Evolutionary conservation across 306 rosid genomes (phyloP), one percentile per base, ranked within the genome.

Genomic region (Pterocarpus macrocarpus): DNA sequence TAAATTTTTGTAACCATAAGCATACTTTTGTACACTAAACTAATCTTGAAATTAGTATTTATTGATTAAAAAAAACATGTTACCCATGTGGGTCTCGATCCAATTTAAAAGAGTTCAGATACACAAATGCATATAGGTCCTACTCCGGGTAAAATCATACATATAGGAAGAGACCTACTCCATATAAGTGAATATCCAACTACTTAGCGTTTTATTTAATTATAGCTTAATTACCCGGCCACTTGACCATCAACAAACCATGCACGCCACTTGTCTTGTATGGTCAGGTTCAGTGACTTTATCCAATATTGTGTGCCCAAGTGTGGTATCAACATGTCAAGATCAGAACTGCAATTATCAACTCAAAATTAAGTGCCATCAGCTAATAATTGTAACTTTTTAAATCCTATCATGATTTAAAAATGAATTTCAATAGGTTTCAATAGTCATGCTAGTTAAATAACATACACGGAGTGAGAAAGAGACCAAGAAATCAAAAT

Each of bases 191-290:
- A 11, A 15, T 47, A 11, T 12, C 41, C 41, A 22, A 38, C 7
- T 4, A 5, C 53, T 47, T 11, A 50, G 35, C 33, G 50, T 8
- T 71, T 50, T 1, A 8, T 3, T 12, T 4, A 5, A 56, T 2
- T 28, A 17, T 2, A 66, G 43, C 14, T 53, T 61, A 52, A 34
- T 55, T 66, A 88, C 91, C 93, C 91, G 7, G 91, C 90, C 9
- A 86, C 82, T 77, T 90, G 91, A 57, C 90, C 94, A 0, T 83
- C 85, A 5, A 85, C 88, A 72, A 87, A 86, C 91, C 90, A 87
- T 53, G 91, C 83, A 64, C 30, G 77, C 93, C 93, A 90, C 61
- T 50, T 67, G 57, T 83, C 86, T 6, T 4, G 52, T n/a, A 77
- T 63, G 49, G 70, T 86, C 86, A 88, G 44, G 66, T 88, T 86